A percentile compares a stretch with the other conserved stretches of the same genome.
Conservation (phyloP, 2,329 filamentous ascomycete genomes). For the Colletotrichum eremochloae region DNA sequence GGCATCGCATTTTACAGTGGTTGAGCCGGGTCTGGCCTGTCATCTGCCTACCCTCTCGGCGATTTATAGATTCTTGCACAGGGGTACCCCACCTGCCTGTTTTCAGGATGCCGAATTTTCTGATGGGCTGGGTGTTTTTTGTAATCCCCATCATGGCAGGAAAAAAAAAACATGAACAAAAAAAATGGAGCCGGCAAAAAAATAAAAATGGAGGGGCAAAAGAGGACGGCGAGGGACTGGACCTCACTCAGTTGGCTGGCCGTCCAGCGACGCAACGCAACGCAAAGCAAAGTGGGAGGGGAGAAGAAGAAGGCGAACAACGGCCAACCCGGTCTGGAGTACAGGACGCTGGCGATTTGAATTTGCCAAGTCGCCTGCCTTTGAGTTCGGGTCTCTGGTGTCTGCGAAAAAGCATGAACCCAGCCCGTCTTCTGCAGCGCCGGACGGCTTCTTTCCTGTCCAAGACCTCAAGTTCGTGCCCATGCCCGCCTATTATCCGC, state of each 20-base stretch:
- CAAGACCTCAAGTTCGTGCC: slow-evolving; percentile 4
- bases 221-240: not conserved
- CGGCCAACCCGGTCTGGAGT: slow-evolving; percentile 1
- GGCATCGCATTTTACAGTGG: slow-evolving; percentile 25
- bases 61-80: slow-evolving; percentile 39
- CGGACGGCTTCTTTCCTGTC: not conserved
- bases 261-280: not conserved
- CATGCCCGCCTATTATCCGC: slow-evolving; percentile 26
- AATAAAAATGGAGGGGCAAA: slow-evolving; percentile 10
- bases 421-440: not conserved
- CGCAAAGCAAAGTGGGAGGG: not conserved
- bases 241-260: not conserved
- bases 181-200: slow-evolving; percentile 12
- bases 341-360: slow-evolving; percentile 5
- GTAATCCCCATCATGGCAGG: slow-evolving; percentile 22
- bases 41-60: slow-evolving; percentile 34
- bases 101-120: slow-evolving; percentile 31
- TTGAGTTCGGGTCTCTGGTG: slow-evolving; percentile 39
- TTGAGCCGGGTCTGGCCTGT: slow-evolving; percentile 23
- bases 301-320: not conserved
- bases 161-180: not conserved
- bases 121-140: slow-evolving; percentile 12
- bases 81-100: slow-evolving; percentile 30
- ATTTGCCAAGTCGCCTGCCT: slow-evolving; percentile 37
- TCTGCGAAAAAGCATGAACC: slow-evolving; percentile 22